phyloP scores from a whole-genome alignment of 495 filamentous ascomycete species.

The Neurospora cerealis region DNA sequence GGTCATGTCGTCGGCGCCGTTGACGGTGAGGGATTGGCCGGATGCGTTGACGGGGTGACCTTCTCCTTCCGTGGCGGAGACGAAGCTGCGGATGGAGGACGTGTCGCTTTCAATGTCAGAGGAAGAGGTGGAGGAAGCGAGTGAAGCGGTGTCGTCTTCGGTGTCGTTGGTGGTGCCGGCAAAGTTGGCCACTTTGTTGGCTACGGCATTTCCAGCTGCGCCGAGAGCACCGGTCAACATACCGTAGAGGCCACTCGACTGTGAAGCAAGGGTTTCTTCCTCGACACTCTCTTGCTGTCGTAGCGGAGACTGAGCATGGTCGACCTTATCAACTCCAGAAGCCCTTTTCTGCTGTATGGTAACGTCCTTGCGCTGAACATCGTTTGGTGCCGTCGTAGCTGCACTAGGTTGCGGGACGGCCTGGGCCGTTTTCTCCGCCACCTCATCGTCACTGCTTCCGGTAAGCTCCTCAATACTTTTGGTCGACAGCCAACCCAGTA shows the following conservation, averaged over 20 bases:
- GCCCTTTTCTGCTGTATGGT: background rate
- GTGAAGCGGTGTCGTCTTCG: constrained; percentile 6
- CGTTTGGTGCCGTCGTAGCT: background rate
- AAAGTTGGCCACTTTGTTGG: constrained; percentile 24
- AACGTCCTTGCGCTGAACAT: background rate
- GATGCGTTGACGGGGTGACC: background rate
- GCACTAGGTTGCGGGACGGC: background rate
- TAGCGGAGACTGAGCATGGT: constrained; percentile 4
- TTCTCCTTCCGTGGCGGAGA: constrained; percentile 28
- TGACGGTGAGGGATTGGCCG: constrained; percentile 15
- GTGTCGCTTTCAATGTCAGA: constrained; percentile 13
- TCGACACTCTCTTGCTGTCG: background rate
- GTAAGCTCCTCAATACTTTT: constrained; percentile 32
- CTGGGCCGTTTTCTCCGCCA: constrained; percentile 6
- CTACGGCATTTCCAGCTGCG: constrained; percentile 31
- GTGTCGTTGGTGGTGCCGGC: constrained; percentile 18
- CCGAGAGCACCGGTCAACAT: constrained; percentile 38
- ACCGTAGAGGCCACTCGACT: constrained; percentile 41
- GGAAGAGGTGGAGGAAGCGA: background rate
- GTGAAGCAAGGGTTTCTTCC: constrained; percentile 30
- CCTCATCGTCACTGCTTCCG: background rate
- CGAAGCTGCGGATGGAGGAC: constrained; percentile 36
- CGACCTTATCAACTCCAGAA: constrained; percentile 20
- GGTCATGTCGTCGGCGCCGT: constrained; percentile 15
- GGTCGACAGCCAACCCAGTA: constrained; percentile 71